phyloP scores from a whole-genome alignment of 2,329 filamentous ascomycete species.

The Tolypocladium ovalisporum region DNA sequence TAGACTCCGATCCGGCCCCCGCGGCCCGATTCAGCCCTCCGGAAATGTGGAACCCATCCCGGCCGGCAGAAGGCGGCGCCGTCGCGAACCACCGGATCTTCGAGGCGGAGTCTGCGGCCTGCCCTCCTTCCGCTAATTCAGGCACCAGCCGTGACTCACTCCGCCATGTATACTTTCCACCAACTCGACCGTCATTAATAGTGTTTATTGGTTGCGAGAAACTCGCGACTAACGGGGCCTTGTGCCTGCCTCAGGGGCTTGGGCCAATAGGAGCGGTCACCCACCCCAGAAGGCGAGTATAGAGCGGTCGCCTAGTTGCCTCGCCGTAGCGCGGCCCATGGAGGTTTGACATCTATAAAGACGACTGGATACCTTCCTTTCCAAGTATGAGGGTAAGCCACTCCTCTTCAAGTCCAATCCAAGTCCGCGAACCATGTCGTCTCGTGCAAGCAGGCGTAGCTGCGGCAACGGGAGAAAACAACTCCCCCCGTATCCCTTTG shows the following conservation, averaged over 20 bases:
- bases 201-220: neutral
- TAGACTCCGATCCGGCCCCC: neutral
- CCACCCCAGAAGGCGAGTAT: neutral
- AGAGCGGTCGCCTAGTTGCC: neutral
- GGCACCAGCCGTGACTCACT: neutral
- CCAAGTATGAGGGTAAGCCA: no score
- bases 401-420: neutral
- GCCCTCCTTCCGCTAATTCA: neutral
- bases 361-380: neutral
- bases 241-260: neutral
- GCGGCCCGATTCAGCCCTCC: neutral
- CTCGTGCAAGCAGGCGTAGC: neutral
- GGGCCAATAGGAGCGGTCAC: neutral
- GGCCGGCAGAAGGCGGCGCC: neutral
- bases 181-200: neutral
- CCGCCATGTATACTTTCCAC: neutral
- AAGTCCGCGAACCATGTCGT: neutral
- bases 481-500: no score
- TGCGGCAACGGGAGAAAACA: neutral
- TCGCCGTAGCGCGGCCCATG: neutral
- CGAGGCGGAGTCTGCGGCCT: neutral
- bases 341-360: neutral
- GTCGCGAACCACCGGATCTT: neutral
- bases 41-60: neutral
- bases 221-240: neutral